These are phyloP conservation scores for Phycomyces blakesleeanus DNA, from an alignment of 192 early-diverging fungal genomes.

Conservation along the genomic window DNA sequence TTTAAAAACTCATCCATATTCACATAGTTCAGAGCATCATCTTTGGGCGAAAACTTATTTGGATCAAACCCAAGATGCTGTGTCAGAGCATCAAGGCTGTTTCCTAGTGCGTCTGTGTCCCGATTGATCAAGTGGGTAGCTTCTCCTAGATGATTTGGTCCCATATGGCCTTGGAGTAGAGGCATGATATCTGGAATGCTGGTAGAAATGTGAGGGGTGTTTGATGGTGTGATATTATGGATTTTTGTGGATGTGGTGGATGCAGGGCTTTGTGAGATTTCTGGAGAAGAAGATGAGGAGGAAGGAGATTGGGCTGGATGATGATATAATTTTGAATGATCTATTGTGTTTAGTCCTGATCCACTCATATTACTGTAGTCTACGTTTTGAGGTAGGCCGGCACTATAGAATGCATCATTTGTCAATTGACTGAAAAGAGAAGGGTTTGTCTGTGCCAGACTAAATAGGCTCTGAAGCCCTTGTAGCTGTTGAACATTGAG, in stretches of 20 bases:
- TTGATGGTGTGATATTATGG: too few relatives aligned
- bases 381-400: background rate
- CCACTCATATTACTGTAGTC: background rate
- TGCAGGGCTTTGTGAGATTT: too few relatives aligned
- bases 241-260: too few relatives aligned
- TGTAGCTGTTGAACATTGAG: conserved; percentile 13
- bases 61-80: conserved; percentile 32
- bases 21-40: conserved; percentile 6
- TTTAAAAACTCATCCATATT: conserved; percentile 36
- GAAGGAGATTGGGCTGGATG: background rate
- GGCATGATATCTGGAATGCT: background rate
- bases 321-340: background rate
- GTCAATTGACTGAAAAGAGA: conserved; percentile 20
- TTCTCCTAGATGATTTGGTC: conserved; percentile 2
- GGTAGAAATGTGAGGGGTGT: background rate
- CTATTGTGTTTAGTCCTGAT: background rate
- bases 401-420: conserved; percentile 5
- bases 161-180: background rate
- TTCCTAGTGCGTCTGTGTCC: conserved; percentile 25
- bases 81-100: conserved; percentile 20
- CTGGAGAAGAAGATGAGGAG: background rate
- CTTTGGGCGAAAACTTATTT: background rate
- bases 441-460: conserved; percentile 22
- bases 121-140: conserved; percentile 20
- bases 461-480: conserved; percentile 17